Percentiles rank a stretch among this genome's conserved stretches.
Conservation (phyloP, 805 yeast genomes). For the Candida namnaoensis region DNA sequence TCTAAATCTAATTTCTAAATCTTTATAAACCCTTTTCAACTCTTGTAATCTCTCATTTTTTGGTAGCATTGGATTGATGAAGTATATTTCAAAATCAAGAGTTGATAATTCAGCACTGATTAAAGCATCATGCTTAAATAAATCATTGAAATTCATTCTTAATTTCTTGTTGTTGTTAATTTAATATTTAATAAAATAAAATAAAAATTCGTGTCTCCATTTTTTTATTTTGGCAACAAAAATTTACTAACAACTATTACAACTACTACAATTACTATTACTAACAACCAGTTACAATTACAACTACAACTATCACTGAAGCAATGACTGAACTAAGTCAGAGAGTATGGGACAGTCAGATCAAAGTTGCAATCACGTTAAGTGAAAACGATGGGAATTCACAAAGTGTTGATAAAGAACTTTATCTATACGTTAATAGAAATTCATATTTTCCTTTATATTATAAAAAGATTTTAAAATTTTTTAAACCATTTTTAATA, state of each 20-base stretch:
- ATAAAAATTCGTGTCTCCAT: too few species aligned
- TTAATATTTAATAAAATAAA: too few species aligned
- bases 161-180: too few species aligned
- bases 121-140: not conserved
- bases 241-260: too few species aligned
- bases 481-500: conserved; percentile 26
- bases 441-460: conserved; percentile 44
- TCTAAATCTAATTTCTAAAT: conserved; percentile 16
- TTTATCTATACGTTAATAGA: conserved; percentile 23
- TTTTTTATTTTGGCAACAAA: too few species aligned
- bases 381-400: conserved; percentile 14
- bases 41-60: conserved; percentile 8
- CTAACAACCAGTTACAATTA: too few species aligned
- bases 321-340: conserved; percentile 26
- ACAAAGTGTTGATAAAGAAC: conserved; percentile 6
- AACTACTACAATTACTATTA: too few species aligned
- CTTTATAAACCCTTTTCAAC: conserved; percentile 8
- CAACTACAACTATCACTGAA: too few species aligned
- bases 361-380: conserved; percentile 33
- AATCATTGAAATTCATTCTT: too few species aligned
- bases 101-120: not conserved
- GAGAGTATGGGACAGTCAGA: conserved; percentile 44
- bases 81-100: conserved; percentile 9
- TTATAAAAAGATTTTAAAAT: conserved; percentile 26
- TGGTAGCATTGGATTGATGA: conserved; percentile 20